A percentile compares a stretch with the other conserved stretches of the same genome.
Conservation (phyloP, 164 flowering plant species). For the Magnolia changhungtana region DNA sequence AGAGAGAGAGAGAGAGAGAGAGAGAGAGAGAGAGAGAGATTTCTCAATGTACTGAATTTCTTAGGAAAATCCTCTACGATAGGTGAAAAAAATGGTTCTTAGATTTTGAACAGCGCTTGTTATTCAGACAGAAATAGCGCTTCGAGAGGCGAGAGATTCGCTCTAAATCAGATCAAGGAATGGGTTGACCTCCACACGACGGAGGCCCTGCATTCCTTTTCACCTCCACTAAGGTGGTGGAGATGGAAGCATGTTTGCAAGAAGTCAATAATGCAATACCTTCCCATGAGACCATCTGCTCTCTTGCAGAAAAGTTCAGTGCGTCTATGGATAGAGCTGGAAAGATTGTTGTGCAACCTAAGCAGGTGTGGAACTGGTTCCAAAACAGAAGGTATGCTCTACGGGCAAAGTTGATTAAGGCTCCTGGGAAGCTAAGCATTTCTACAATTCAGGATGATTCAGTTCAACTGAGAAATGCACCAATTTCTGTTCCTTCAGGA, state of each 20-base stretch:
- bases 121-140: no score
- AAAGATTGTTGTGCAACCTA: slow-evolving; percentile 73
- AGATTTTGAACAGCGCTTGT: no score
- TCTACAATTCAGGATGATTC: slow-evolving; percentile 55
- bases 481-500: slow-evolving; percentile 43
- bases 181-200: no score
- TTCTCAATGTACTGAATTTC: no score
- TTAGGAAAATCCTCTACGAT: no score
- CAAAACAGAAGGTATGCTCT: slow-evolving; percentile 89
- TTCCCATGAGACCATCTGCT: slow-evolving; percentile 57
- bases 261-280: slow-evolving; percentile 62
- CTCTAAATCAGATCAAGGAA: no score
- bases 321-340: slow-evolving; percentile 67
- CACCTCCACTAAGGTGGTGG: no score
- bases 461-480: slow-evolving; percentile 30
- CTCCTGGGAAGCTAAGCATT: slow-evolving; percentile 54
- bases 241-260: slow-evolving; percentile 81
- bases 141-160: no score
- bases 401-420: slow-evolving; percentile 60
- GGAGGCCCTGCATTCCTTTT: no score
- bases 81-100: no score
- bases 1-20: no score
- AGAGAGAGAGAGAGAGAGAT: no score
- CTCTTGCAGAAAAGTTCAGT: slow-evolving; percentile 87
- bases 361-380: slow-evolving; percentile 99